Evolutionary conservation across 495 filamentous ascomycete species (phyloP).

Genomic region (Penicillium roqueforti): DNA sequence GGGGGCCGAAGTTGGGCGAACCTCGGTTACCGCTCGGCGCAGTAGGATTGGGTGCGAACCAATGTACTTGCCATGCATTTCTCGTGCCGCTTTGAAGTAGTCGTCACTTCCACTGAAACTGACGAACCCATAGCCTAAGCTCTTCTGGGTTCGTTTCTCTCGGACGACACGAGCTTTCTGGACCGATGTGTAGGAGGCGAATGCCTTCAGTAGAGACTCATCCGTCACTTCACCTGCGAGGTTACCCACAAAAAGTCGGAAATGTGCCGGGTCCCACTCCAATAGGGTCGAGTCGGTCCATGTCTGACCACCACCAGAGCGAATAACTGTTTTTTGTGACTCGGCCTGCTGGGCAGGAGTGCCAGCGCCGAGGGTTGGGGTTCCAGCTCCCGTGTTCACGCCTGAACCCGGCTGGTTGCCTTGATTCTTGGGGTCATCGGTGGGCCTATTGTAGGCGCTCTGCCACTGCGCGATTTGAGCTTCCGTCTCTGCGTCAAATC

Average conservation of each 20-base stretch:
- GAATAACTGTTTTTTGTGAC: constrained; percentile 67
- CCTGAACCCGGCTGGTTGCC: constrained; percentile 28
- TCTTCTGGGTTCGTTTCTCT: constrained; percentile 93
- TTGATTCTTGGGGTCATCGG: constrained; percentile 25
- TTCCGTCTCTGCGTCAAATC: constrained; percentile 77
- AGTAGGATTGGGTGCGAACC: constrained; percentile 89
- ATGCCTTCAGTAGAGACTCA: constrained; percentile 90
- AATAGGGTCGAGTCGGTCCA: constrained; percentile 84
- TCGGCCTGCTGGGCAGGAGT: constrained; percentile 41
- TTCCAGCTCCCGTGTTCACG: constrained; percentile 42
- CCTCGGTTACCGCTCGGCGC: constrained; percentile 83
- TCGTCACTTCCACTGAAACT: constrained; percentile 94
- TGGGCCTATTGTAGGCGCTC: constrained; percentile 68
- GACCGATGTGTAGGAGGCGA: constrained; percentile 79
- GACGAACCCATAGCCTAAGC: constrained; percentile 93
- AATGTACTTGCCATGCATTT: constrained; percentile 99
- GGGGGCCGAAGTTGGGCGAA: constrained; percentile 58
- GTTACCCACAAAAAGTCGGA: constrained; percentile 93
- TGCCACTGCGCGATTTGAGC: constrained; percentile 97
- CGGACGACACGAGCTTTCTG: constrained; percentile 92
- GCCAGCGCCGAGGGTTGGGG: constrained; percentile 33
- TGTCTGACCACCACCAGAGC: constrained; percentile 80
- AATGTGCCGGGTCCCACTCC: constrained; percentile 95
- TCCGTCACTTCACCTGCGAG: constrained; percentile 98
- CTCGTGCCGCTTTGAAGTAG: constrained; percentile 88